Evolutionary conservation across 768 basidiomycete genomes (phyloP), one percentile per base, ranked within the genome.

Genomic region (Hygrocybe punicea): DNA sequence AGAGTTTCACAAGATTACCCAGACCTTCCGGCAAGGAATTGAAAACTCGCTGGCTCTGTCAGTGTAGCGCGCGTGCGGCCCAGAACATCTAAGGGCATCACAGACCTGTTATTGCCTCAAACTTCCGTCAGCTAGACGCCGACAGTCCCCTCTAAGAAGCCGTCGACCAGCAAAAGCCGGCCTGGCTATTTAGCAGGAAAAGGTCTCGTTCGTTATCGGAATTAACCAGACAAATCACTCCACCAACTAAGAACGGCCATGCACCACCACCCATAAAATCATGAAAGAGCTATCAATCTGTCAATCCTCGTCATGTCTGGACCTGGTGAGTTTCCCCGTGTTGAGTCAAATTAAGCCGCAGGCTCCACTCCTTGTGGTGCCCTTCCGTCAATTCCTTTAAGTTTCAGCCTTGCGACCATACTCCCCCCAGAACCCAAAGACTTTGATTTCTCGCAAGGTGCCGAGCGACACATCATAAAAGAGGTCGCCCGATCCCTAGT

Each of bases 141-240:
- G n/a, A n/a, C n/a, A n/a, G n/a, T n/a, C n/a, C n/a, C n/a, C n/a
- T n/a, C n/a, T n/a, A n/a, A n/a, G n/a, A n/a, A n/a, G n/a, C n/a
- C n/a, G n/a, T n/a, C n/a, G n/a, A n/a, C n/a, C n/a, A n/a, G n/a
- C n/a, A n/a, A n/a, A n/a, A n/a, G n/a, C n/a, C 81, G 73, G 80
- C 81, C 83, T 78, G 85, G 80, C 87, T 89, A 90, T 88, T 89
- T 87, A 89, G 88, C 86, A 88, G 85, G 85, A 85, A 84, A 87
- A 87, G 84, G 85, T 86, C 85, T 86, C 84, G 79, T 84, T 86
- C 81, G 81, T 86, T 85, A 86, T 86, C 84, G 80, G 83, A 86
- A 86, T 86, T 85, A 86, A 86, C 85, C 84, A 86, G 85, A 86
- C 85, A 86, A 86, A 86, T 86, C 85, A 85, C 84, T 86, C 86